Percentiles rank a stretch among this genome's conserved stretches.
Evolutionary conservation across 164 flowering plant species (phyloP).

Genomic region (Piper longum): DNA sequence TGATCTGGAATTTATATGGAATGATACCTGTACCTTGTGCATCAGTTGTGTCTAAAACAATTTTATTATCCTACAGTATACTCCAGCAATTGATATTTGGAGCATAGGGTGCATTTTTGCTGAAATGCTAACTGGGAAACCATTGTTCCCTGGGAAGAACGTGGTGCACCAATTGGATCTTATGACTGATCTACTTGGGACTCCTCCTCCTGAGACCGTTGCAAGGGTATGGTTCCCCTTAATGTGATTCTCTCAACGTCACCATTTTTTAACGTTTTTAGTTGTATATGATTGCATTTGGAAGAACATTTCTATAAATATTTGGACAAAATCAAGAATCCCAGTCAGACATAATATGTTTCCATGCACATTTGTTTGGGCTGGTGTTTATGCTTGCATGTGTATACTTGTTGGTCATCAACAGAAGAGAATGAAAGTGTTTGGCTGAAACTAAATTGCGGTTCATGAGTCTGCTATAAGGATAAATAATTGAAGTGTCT

Average conservation of each 20-base stretch:
- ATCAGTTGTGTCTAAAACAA: not conserved
- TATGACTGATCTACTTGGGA: constrained; percentile 75
- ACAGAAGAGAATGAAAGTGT: too few relatives aligned
- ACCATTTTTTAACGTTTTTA: not conserved
- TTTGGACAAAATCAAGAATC: not conserved
- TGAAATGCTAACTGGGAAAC: constrained; percentile 65
- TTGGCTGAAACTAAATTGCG: too few relatives aligned
- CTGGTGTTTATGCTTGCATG: too few relatives aligned
- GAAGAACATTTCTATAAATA: too few relatives aligned
- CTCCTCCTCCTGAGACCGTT: constrained; percentile 47
- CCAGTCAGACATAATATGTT: not conserved
- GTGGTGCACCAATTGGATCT: constrained; percentile 77
- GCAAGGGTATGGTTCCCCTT: constrained; percentile 37
- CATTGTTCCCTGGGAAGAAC: constrained; percentile 75
- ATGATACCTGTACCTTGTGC: not conserved
- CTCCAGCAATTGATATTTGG: constrained; percentile 86
- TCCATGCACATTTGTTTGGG: not conserved
- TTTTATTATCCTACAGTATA: constrained; percentile 45
- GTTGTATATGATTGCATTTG: not conserved
- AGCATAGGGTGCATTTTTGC: constrained; percentile 92
- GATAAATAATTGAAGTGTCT: too few relatives aligned
- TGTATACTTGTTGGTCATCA: too few relatives aligned
- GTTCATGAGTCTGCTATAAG: too few relatives aligned
- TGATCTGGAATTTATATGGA: too few relatives aligned
- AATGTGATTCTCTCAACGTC: not conserved